Evolutionary conservation across 2,329 filamentous ascomycete species (phyloP), one percentile per base, ranked within the genome.

Genomic region (Penicillium olsonii): DNA sequence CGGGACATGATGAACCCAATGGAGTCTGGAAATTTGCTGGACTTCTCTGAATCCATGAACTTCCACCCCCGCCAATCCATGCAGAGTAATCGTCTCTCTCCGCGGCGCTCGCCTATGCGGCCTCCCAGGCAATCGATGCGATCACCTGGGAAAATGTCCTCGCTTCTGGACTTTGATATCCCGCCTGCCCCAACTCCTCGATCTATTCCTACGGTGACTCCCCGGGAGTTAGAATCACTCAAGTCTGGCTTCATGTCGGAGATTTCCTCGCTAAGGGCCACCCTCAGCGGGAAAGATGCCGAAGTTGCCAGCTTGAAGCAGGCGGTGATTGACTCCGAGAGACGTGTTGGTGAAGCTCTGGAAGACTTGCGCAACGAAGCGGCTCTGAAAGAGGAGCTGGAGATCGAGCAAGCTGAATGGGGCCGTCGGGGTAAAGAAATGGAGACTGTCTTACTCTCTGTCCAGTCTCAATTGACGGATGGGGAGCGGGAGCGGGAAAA

Each of bases 131-230:
- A 71, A 26, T 62, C 66, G 6, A 64, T 67, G 41, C 62, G 68
- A 15, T 68, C 70, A 4, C 70, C 71, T 4, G 70, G 69, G 38
- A 84, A 88, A 22, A 49, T 45, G 59, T 78, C 84, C 27, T 89
- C 87, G 63, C 80, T 94, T 37, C 82, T 95, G 39, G 90, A 95
- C 70, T 94, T 95, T 66, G 94, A 97, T 63, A 87, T 97, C 9
- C 91, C 92, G n/a, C 90, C 92, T 0, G 85, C 91, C 59, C 91
- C 92, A 2, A 97, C 94, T 0, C 94, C 94, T 12, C 85, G 92
- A 54, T 96, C 90, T 47, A 83, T 97, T 31, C 94, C 94, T 0
- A 90, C 87, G 8, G 87, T 97, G 59, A 96, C 92, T 2, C 89
- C 94, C 2, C 85, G 94, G 27, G 94, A 99, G 73, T 78, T 97